A percentile compares a stretch with the other conserved stretches of the same genome.
Evolutionary conservation across 176 grass and related monocot genomes (phyloP).

Genomic region (Carex parvula): DNA sequence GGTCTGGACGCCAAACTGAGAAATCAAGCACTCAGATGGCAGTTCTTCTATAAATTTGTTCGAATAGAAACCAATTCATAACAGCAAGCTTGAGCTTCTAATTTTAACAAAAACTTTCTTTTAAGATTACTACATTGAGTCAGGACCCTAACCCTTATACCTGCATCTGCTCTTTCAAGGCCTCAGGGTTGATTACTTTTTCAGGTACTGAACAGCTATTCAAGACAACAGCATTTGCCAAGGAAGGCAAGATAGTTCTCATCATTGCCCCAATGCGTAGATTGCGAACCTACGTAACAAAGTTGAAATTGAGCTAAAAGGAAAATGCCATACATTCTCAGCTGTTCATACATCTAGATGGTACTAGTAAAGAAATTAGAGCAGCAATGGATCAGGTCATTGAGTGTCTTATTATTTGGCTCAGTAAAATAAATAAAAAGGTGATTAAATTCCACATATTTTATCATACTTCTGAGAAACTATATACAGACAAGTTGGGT

Average conservation of each 20-base stretch:
- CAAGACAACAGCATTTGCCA: constrained; percentile 86
- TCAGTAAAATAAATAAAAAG: not conserved
- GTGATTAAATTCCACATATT: not conserved
- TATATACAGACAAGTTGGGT: not conserved
- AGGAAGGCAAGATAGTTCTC: constrained; percentile 82
- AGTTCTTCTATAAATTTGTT: not conserved
- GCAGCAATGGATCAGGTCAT: not conserved
- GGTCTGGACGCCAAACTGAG: not conserved
- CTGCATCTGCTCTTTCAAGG: constrained; percentile 70
- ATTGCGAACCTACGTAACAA: constrained; percentile 65
- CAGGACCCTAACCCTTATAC: constrained; percentile 24
- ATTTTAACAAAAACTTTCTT: not conserved
- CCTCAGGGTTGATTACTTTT: constrained; percentile 37
- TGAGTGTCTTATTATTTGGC: not conserved
- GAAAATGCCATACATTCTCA: not conserved
- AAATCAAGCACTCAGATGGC: not conserved
- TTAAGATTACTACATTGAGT: not conserved
- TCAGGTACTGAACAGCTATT: constrained; percentile 33
- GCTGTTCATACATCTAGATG: not conserved
- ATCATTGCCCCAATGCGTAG: constrained; percentile 95
- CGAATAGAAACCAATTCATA: not conserved
- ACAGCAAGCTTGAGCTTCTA: not conserved
- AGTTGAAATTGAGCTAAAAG: constrained; percentile 1
- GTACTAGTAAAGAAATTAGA: not conserved
- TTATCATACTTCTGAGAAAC: not conserved